These are phyloP conservation scores for Colletotrichum cordylinicola DNA, from an alignment of 2,329 filamentous ascomycete genomes.

Conservation along the genomic window DNA sequence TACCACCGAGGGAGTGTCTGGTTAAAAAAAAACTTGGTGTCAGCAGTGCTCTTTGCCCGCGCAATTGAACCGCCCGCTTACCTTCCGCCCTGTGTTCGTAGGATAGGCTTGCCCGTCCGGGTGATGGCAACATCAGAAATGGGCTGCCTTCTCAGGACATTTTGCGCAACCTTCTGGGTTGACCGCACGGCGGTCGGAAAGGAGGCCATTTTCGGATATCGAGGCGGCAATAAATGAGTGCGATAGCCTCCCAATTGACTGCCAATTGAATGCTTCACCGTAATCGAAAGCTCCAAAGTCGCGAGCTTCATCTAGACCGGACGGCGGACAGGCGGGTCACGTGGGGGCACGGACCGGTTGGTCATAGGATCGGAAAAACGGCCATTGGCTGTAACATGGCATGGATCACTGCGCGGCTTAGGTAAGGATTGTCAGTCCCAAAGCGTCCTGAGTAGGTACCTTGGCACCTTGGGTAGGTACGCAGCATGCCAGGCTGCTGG, in stretches of 20 bases:
- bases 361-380: conserved; percentile 18
- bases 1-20: conserved; percentile 89
- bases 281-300: conserved; percentile 8
- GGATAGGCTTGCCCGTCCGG: conserved; percentile 92
- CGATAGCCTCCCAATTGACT: conserved; percentile 25
- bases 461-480: neutral
- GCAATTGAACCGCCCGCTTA: conserved; percentile 48
- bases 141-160: conserved; percentile 55
- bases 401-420: neutral
- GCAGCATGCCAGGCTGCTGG: conserved; percentile 39
- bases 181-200: conserved; percentile 63
- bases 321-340: conserved; percentile 4
- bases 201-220: conserved; percentile 50
- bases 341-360: conserved; percentile 10
- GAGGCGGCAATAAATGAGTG: conserved; percentile 8
- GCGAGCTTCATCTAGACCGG: conserved; percentile 16
- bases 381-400: neutral
- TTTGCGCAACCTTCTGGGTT: conserved; percentile 51
- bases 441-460: neutral
- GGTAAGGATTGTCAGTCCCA: neutral
- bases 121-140: conserved; percentile 90
- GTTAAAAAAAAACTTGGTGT: neutral
- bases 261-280: conserved; percentile 14
- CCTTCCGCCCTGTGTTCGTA: conserved; percentile 89
- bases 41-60: neutral